Conservation (phyloP, 2,329 filamentous ascomycete genomes). For the Colletotrichum musae region DNA sequence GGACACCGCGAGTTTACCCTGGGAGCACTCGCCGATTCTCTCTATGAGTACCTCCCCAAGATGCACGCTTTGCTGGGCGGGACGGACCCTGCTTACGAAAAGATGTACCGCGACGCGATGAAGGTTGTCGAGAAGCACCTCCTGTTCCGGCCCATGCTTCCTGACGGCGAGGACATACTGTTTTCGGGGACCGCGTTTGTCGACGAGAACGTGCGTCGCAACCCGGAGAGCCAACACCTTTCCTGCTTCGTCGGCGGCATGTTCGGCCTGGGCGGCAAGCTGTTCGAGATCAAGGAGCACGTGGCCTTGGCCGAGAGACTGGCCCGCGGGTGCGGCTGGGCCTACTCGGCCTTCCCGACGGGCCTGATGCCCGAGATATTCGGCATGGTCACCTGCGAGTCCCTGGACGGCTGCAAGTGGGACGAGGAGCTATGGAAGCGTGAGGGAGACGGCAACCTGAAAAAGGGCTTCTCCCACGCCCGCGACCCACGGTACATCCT, state of each 20-base stretch:
- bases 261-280: constrained; percentile 63
- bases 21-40: constrained; percentile 58
- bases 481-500: constrained; percentile 66
- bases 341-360: constrained; percentile 61
- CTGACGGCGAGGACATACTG: constrained; percentile 73
- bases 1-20: constrained; percentile 51
- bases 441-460: constrained; percentile 46
- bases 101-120: constrained; percentile 70
- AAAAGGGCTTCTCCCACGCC: constrained; percentile 75
- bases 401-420: constrained; percentile 62
- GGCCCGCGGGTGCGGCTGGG: constrained; percentile 65
- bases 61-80: constrained; percentile 72
- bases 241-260: constrained; percentile 67
- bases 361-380: constrained; percentile 69
- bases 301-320: constrained; percentile 61
- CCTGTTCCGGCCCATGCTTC: constrained; percentile 76
- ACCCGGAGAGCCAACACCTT: constrained; percentile 60
- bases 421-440: constrained; percentile 48
- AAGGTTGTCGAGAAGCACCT: constrained; percentile 69
- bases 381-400: constrained; percentile 56
- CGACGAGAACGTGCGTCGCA: constrained; percentile 37
- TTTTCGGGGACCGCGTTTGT: constrained; percentile 60
- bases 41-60: constrained; percentile 59
- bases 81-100: constrained; percentile 66
- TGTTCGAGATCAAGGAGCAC: constrained; percentile 58